Percentiles rank a stretch among this genome's conserved stretches.
Conservation (phyloP, 2,329 filamentous ascomycete species). For the Phyllachora maydis region DNA sequence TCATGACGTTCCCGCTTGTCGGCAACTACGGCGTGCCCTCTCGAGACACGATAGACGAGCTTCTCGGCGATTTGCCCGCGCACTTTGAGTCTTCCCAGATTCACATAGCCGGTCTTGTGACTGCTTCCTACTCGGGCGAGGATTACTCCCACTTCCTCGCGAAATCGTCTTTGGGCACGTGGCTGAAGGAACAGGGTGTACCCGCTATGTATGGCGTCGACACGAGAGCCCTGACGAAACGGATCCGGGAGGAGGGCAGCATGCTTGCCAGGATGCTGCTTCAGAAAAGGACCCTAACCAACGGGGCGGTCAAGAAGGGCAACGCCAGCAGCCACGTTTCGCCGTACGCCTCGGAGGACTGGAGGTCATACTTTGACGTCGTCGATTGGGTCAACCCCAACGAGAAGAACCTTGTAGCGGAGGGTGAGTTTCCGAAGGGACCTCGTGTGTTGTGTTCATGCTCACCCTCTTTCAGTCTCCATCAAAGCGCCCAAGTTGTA, state of each 20-base stretch:
- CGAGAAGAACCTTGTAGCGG: slow-evolving; percentile 74
- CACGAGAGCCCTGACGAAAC: slow-evolving; percentile 83
- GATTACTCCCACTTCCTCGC: slow-evolving; percentile 92
- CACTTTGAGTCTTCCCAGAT: slow-evolving; percentile 88
- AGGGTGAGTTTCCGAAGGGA: slow-evolving; percentile 45
- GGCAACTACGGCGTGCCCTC: slow-evolving; percentile 96
- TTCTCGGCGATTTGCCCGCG: slow-evolving; percentile 70
- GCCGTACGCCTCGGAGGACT: slow-evolving; percentile 16
- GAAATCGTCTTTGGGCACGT: slow-evolving; percentile 71
- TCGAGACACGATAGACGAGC: slow-evolving; percentile 62
- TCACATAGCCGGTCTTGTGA: slow-evolving; percentile 80
- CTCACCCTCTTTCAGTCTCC: slow-evolving; percentile 48
- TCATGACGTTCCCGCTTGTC: slow-evolving; percentile 86
- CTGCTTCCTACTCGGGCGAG: slow-evolving; percentile 82
- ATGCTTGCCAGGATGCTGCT: slow-evolving; percentile 85
- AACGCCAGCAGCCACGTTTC: slow-evolving; percentile 19
- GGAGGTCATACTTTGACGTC: slow-evolving; percentile 46
- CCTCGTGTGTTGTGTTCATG: slow-evolving; percentile 5
- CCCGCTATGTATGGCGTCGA: slow-evolving; percentile 92
- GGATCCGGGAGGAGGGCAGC: slow-evolving; percentile 81
- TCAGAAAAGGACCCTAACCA: slow-evolving; percentile 31
- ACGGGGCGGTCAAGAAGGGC: slow-evolving; percentile 16
- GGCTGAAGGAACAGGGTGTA: slow-evolving; percentile 89
- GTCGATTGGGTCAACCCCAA: slow-evolving; percentile 88
- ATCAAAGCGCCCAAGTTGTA: slow-evolving; percentile 74